A percentile compares a stretch with the other conserved stretches of the same genome.
Evolutionary conservation across 2,329 filamentous ascomycete species (phyloP).

Genomic region (Neonectria ditissima): DNA sequence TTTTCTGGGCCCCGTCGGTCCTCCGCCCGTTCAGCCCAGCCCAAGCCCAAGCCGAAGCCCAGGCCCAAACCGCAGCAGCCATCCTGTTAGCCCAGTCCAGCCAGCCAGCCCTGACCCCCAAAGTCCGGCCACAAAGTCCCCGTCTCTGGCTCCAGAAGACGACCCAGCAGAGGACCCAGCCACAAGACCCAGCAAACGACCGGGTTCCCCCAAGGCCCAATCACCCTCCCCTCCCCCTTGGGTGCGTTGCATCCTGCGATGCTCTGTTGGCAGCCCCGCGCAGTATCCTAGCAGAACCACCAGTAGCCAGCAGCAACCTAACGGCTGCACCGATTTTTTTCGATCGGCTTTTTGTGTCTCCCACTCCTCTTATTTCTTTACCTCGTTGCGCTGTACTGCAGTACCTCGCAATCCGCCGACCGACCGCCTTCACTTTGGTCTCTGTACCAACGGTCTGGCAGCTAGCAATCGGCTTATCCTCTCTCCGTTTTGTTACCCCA

Average conservation of each 20-base stretch:
- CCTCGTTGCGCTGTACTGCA: slow-evolving; percentile 25
- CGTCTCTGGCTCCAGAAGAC: slow-evolving; percentile 16
- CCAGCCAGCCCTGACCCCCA: slow-evolving; percentile 28
- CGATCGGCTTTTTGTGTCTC: slow-evolving; percentile 42
- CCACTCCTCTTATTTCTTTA: slow-evolving; percentile 32
- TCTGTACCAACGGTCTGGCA: slow-evolving; percentile 18
- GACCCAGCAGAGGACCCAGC: slow-evolving; percentile 7
- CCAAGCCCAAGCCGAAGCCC: slow-evolving; percentile 19
- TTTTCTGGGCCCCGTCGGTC: slow-evolving; percentile 16
- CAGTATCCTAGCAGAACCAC: slow-evolving; percentile 43
- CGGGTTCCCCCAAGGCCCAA: slow-evolving; percentile 33
- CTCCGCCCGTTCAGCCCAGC: slow-evolving; percentile 22
- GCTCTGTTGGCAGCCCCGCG: slow-evolving; percentile 50
- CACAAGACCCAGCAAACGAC: not conserved
- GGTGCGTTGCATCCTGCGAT: slow-evolving; percentile 49
- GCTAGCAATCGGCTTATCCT: slow-evolving; percentile 34
- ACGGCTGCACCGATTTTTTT: slow-evolving; percentile 32
- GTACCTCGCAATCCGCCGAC: slow-evolving; percentile 23
- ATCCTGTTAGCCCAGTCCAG: slow-evolving; percentile 27
- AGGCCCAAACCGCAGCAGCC: not conserved
- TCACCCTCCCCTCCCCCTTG: slow-evolving; percentile 40
- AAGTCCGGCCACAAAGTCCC: slow-evolving; percentile 17
- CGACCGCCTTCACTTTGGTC: not conserved
- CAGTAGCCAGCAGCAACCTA: slow-evolving; percentile 39
- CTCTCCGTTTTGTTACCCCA: slow-evolving; percentile 42